phyloP scores from a whole-genome alignment of 306 rosid species.

The Begonia fuchsioides region DNA sequence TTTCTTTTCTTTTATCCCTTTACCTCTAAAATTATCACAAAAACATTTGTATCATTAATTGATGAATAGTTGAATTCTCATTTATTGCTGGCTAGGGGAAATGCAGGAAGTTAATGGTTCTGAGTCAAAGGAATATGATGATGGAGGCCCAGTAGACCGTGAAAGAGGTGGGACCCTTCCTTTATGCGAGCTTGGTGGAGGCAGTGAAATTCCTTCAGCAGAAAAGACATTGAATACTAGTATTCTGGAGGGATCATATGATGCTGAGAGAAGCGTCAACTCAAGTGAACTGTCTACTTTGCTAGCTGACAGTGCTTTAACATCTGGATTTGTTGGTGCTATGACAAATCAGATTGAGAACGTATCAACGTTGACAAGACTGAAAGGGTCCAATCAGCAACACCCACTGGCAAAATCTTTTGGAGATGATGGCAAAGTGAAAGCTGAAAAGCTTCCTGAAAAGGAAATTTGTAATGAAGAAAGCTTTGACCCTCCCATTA shows the following conservation, averaged over 20 bases:
- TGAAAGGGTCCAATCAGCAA: slow-evolving; percentile 21
- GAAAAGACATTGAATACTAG: slow-evolving; percentile 17
- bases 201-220: slow-evolving; percentile 19
- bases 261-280: slow-evolving; percentile 19
- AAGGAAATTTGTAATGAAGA: slow-evolving; percentile 13
- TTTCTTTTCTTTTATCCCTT: background rate
- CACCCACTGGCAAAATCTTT: slow-evolving; percentile 13
- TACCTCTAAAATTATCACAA: slow-evolving; percentile 5
- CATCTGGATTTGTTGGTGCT: slow-evolving; percentile 22
- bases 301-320: slow-evolving; percentile 16
- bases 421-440: slow-evolving; percentile 11
- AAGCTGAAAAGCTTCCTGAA: slow-evolving; percentile 16
- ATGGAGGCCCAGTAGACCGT: slow-evolving; percentile 20
- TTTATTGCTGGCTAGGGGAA: slow-evolving; percentile 81
- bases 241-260: slow-evolving; percentile 15
- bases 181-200: slow-evolving; percentile 15
- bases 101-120: slow-evolving; percentile 75
- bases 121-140: slow-evolving; percentile 26
- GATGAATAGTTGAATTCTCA: slow-evolving; percentile 57
- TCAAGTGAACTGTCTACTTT: slow-evolving; percentile 21
- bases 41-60: slow-evolving; percentile 25
- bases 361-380: slow-evolving; percentile 5
- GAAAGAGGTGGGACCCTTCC: slow-evolving; percentile 27
- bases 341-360: slow-evolving; percentile 18
- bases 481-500: slow-evolving; percentile 15